Evolutionary conservation across 306 rosid genomes (phyloP), one percentile per base, ranked within the genome.

Genomic region (Lithocarpus polystachyus): DNA sequence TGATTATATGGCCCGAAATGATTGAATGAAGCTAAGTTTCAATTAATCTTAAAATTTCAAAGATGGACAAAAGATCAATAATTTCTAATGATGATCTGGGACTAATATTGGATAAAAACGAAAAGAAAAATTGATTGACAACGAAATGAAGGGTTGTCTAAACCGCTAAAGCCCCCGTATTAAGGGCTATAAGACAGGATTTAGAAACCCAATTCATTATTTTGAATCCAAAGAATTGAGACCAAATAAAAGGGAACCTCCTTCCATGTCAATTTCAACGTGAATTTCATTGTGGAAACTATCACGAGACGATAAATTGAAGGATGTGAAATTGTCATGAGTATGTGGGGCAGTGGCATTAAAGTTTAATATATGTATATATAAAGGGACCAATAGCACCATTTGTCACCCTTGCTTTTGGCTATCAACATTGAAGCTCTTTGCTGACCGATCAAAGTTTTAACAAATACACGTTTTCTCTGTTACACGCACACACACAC

Each of bases 351-450:
- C 48, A 19, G 6, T 33, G 71, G 9, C n/a, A 40, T 40, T 8
- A 40, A 40, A 40, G 45, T 52, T 14, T 18, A 8, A 67, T 26
- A 68, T 64, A 75, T 26, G 4, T 78, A 51, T 86, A 86, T 80
- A 85, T 83, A 79, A 82, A 79, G 53, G 54, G 76, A 60, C 40
- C 83, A 75, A 82, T 68, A 71, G 55, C 62, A 77, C 79, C 86
- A 61, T 67, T 64, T 80, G 72, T 68, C 79, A 79, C 81, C 68
- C 76, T 62, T 53, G 60, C 82, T 82, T 80, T 79, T 78, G 82
- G 69, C 81, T 45, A 68, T 75, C 35, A 20, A 71, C 78, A 61
- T 28, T 20, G n/a, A 19, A 70, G 48, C 52, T 28, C 28, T 73
- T 55, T 68, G 51, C 45, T 65, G 81, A 68, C 68, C 23, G 48